These are phyloP conservation scores for Ensete ventricosum DNA, from an alignment of 176 grass and related monocot genomes.

Conservation along the genomic window DNA sequence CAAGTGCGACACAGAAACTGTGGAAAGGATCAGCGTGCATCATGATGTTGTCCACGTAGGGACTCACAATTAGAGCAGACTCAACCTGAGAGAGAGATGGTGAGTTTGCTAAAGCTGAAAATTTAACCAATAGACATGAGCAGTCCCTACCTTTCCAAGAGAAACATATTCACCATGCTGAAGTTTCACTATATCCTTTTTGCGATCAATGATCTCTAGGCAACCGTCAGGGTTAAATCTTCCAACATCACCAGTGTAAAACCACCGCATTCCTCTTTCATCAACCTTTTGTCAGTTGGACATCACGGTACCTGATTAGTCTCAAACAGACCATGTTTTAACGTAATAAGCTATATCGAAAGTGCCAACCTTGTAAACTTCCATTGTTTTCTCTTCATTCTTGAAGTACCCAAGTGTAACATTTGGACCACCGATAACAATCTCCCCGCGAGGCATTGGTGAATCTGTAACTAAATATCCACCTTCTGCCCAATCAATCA, in stretches of 20 bases:
- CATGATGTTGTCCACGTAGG: constrained; percentile 85
- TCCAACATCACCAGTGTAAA: constrained; percentile 82
- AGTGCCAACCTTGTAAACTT: constrained; percentile 74
- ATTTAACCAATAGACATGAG: neutral
- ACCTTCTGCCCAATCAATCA: constrained; percentile 88
- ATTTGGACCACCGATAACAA: constrained; percentile 79
- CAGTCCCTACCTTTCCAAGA: constrained; percentile 55
- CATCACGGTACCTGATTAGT: neutral
- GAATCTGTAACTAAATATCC: constrained; percentile 74
- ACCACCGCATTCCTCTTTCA: constrained; percentile 82
- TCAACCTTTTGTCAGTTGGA: constrained; percentile 40
- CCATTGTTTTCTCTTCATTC: constrained; percentile 84
- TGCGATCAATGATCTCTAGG: constrained; percentile 86
- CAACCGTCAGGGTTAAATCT: constrained; percentile 76
- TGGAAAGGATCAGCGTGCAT: constrained; percentile 73
- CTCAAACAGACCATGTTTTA: neutral
- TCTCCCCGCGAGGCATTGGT: constrained; percentile 89
- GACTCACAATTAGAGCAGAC: constrained; percentile 50
- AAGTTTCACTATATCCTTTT: constrained; percentile 97
- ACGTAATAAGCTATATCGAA: neutral
- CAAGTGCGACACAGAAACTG: constrained; percentile 58
- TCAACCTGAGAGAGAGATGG: constrained; percentile 48
- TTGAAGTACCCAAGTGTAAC: constrained; percentile 89
- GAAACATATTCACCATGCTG: constrained; percentile 98
- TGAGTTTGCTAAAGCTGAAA: neutral